A percentile compares a stretch with the other conserved stretches of the same genome.
Evolutionary conservation across 768 basidiomycete genomes (phyloP).

Genomic region (Suillus cothurnatus): DNA sequence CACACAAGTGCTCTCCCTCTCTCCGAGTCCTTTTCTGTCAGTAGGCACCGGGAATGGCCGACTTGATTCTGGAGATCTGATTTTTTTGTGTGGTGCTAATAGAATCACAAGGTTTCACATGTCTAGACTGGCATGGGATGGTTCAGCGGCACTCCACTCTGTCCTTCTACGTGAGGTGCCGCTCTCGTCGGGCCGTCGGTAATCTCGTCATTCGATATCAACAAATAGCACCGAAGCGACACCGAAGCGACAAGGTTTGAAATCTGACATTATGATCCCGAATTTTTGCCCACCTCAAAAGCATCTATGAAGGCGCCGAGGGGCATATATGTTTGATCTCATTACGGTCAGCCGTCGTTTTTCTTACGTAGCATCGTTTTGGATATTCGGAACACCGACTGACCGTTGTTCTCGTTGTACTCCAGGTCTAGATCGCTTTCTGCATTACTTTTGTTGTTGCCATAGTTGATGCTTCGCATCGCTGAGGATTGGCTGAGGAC

Average conservation of each 20-base stretch:
- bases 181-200: not conserved
- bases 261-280: not conserved
- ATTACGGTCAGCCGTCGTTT: not conserved
- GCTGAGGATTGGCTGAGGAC: not conserved
- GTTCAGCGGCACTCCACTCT: constrained; percentile 43
- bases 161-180: constrained; percentile 22
- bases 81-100: constrained; percentile 50
- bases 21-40: constrained; percentile 38
- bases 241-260: not conserved
- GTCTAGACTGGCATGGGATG: constrained; percentile 61
- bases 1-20: constrained; percentile 58
- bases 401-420: not conserved
- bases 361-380: not conserved
- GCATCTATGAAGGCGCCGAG: not conserved
- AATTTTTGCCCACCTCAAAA: not conserved
- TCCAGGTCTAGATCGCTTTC: not conserved
- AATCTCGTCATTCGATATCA: not conserved
- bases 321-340: not conserved
- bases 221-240: not conserved
- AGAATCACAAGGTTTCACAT: constrained; percentile 60
- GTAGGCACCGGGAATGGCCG: constrained; percentile 56
- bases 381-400: not conserved
- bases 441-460: not conserved
- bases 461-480: not conserved
- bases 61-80: constrained; percentile 53